A percentile compares a stretch with the other conserved stretches of the same genome.
Evolutionary conservation across 805 yeast genomes (phyloP).

Genomic region (Isabelozyma pseudorhagii): DNA sequence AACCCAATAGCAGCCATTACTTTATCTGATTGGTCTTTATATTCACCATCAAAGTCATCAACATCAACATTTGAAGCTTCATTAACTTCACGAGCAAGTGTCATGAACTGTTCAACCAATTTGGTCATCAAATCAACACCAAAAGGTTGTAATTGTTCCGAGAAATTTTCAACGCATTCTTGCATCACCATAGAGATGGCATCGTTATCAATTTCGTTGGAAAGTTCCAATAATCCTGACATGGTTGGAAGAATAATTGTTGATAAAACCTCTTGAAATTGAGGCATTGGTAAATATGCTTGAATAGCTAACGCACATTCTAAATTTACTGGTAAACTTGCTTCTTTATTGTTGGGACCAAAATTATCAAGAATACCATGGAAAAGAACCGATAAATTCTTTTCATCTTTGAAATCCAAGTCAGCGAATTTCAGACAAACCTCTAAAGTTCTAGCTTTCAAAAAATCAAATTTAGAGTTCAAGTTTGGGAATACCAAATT

Average conservation of each 20-base stretch:
- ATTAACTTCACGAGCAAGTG: slow-evolving; percentile 38
- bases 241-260: slow-evolving; percentile 73
- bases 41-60: slow-evolving; percentile 24
- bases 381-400: slow-evolving; percentile 21
- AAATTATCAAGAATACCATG: slow-evolving; percentile 34
- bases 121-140: slow-evolving; percentile 54
- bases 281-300: slow-evolving; percentile 62
- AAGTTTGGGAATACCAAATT: slow-evolving; percentile 72
- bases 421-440: slow-evolving; percentile 63
- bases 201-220: slow-evolving; percentile 84
- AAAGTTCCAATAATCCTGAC: slow-evolving; percentile 70
- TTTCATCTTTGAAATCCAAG: slow-evolving; percentile 43
- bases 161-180: slow-evolving; percentile 86
- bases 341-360: slow-evolving; percentile 12
- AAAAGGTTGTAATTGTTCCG: slow-evolving; percentile 85
- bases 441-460: slow-evolving; percentile 75
- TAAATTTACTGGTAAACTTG: slow-evolving; percentile 69
- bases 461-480: slow-evolving; percentile 55
- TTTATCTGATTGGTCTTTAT: slow-evolving; percentile 54
- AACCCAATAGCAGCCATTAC: slow-evolving; percentile 80
- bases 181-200: slow-evolving; percentile 88
- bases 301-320: slow-evolving; percentile 86
- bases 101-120: slow-evolving; percentile 65
- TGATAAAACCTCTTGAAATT: slow-evolving; percentile 67
- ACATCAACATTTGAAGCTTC: slow-evolving; percentile 44